Conservation (phyloP, 306 rosid species). For the Mimosa pudica region DNA sequence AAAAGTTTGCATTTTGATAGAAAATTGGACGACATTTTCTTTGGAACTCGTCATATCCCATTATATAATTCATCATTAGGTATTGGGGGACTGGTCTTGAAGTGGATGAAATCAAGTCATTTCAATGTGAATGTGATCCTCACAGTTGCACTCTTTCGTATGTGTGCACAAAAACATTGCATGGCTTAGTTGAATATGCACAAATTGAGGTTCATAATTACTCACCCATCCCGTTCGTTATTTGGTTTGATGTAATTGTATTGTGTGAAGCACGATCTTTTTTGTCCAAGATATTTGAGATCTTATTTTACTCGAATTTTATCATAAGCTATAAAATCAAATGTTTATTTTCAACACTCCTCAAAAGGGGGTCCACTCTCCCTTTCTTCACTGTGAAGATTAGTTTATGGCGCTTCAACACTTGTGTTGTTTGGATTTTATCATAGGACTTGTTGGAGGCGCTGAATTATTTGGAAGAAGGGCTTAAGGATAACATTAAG, state of each 20-base stretch:
- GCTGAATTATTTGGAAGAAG: conserved; percentile 79
- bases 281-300: conserved; percentile 25
- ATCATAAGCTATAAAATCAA: background rate
- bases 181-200: conserved; percentile 10
- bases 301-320: conserved; percentile 10
- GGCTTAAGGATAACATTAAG: conserved; percentile 87
- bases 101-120: conserved; percentile 33
- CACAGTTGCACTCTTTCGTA: background rate
- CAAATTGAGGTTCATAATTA: conserved; percentile 4
- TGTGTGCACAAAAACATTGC: background rate
- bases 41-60: conserved; percentile 3
- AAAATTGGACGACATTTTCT: conserved; percentile 4
- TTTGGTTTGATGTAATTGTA: conserved; percentile 24
- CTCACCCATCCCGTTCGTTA: conserved; percentile 6
- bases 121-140: conserved; percentile 26
- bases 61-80: background rate
- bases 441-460: conserved; percentile 90
- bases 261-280: background rate
- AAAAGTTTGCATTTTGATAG: conserved; percentile 9
- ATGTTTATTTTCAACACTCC: background rate
- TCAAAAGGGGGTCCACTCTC: background rate
- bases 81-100: conserved; percentile 4
- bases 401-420: background rate
- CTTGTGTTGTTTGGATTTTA: conserved; percentile 34
- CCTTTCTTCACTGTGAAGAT: background rate